phyloP scores from a whole-genome alignment of 2,329 filamentous ascomycete species.

The Penicillium freii region DNA sequence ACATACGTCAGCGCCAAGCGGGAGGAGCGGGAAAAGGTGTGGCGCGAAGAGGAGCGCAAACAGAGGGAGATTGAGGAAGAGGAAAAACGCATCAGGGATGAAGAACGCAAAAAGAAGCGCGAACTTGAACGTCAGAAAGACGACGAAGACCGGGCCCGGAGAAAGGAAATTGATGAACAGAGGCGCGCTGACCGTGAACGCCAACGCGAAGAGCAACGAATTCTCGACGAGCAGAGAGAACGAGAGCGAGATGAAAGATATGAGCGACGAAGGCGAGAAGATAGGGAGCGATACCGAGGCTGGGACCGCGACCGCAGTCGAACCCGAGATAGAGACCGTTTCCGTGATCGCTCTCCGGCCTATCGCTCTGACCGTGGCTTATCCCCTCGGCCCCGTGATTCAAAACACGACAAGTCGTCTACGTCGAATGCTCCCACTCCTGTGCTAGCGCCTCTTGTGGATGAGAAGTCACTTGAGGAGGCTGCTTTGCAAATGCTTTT shows the following conservation, averaged over 20 bases:
- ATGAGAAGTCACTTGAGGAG: slow-evolving; percentile 57
- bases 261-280: slow-evolving; percentile 44
- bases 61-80: slow-evolving; percentile 52
- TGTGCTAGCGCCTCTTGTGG: slow-evolving; percentile 37
- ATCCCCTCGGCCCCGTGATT: slow-evolving; percentile 32
- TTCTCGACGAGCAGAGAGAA: slow-evolving; percentile 53
- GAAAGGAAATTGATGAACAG: slow-evolving; percentile 51
- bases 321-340: slow-evolving; percentile 35
- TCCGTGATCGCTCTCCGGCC: slow-evolving; percentile 33
- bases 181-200: slow-evolving; percentile 51
- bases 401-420: slow-evolving; percentile 32
- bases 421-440: slow-evolving; percentile 36
- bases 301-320: slow-evolving; percentile 39
- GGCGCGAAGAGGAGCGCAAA: slow-evolving; percentile 51
- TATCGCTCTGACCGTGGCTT: slow-evolving; percentile 34
- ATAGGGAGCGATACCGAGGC: slow-evolving; percentile 48
- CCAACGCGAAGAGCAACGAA: slow-evolving; percentile 53
- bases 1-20: slow-evolving; percentile 53
- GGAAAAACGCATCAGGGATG: slow-evolving; percentile 40
- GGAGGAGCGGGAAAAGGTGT: slow-evolving; percentile 50
- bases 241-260: slow-evolving; percentile 50
- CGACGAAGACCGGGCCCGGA: slow-evolving; percentile 48
- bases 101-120: slow-evolving; percentile 44
- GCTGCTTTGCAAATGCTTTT: slow-evolving; percentile 54
- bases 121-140: slow-evolving; percentile 46